Conservation (phyloP, 371 early-diverging fungal genomes). For the Mucor velutinosus region DNA sequence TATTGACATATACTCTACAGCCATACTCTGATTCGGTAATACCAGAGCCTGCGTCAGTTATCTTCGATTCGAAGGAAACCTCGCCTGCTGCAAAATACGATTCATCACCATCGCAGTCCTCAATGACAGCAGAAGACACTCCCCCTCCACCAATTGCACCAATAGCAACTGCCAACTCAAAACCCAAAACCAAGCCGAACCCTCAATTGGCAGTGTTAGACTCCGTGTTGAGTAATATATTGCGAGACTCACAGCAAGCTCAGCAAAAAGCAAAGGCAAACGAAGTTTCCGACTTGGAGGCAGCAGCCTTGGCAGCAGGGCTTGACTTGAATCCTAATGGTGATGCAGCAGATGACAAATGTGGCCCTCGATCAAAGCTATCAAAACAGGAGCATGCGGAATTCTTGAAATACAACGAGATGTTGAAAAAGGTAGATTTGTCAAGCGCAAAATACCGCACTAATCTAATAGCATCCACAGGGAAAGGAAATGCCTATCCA, state of each 20-base stretch:
- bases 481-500: neutral
- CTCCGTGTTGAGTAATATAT: neutral
- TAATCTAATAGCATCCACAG: neutral
- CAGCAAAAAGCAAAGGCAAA: neutral
- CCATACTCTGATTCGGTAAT: neutral
- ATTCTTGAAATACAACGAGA: neutral
- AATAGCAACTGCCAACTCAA: neutral
- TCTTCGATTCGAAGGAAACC: neutral
- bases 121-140: neutral
- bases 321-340: neutral
- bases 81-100: neutral
- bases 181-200: neutral
- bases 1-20: neutral
- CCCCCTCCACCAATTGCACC: neutral
- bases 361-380: neutral
- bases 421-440: neutral
- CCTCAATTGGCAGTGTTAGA: slow-evolving; percentile 1
- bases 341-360: neutral
- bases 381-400: slow-evolving; percentile 5
- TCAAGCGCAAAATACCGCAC: neutral
- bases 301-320: slow-evolving; percentile 16
- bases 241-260: neutral
- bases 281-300: slow-evolving; percentile 11
- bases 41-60: neutral
- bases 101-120: neutral